Base-by-base conservation (phyloP, 768 basidiomycete genomes). In the Boletus bicolor region DNA sequence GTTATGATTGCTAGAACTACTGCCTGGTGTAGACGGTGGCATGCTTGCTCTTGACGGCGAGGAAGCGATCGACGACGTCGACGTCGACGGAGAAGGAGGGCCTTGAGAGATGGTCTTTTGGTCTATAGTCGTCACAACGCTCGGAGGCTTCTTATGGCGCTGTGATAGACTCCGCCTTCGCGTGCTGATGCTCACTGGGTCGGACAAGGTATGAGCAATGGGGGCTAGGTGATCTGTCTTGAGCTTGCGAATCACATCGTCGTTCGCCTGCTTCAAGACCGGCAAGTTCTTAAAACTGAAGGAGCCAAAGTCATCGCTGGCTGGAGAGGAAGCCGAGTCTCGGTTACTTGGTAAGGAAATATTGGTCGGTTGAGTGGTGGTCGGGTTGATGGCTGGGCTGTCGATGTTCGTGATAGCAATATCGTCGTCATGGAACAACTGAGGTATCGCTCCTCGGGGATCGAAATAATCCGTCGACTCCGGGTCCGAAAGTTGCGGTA, bases 401-500 rank as follows among this genome's bases (percentile, higher is more conserved):
- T 87, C 87, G 17, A 68, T 68, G 30, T 76, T 78, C n/a, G 84
- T 74, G 49, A 85, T 69, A 50, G 82, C 73, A 60, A 83, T 66
- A 48, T 93, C 92, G 45, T 95, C 92, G 55, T 98, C 96, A 45
- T 93, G 88, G 80, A 98, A 97, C 36, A 91, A 75, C 66, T 93
- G 91, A 32, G 87, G 84, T 43, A 91, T 84, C 15, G 96, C 96
- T 4, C 97, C 97, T 43, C 97, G 86, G 57, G 94, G 84, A 74
- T 99, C 97, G 65, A 99, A 99, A 75, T 99, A 99, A 71, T 99
- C 97, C n/a, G 97, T 99, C 21, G 93, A 96, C 74, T 98, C 95
- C 5, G 95, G 94, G 72, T 98, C 95, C 14, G 89, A 83, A 35
- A 97, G 85, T 67, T 94, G 89, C 45, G 97, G 97, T 49, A 98